phyloP scores from a whole-genome alignment of 371 early-diverging fungal species.

The Zopfochytrium polystomum region DNA sequence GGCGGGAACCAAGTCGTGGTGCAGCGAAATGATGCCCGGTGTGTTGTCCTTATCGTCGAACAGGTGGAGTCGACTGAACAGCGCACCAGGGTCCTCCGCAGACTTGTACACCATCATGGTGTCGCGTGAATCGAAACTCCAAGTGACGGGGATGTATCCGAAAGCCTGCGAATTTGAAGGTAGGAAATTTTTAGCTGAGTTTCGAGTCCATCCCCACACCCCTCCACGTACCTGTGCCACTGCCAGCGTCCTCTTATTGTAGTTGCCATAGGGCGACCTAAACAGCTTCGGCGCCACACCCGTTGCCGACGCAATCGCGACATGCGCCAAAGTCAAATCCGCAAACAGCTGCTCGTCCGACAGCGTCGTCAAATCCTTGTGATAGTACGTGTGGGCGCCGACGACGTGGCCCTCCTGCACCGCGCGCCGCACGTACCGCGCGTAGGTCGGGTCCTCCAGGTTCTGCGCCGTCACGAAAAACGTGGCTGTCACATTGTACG shows the following conservation, averaged over 20 bases:
- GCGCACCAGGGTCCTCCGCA: background rate
- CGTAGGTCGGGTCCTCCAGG: too few species aligned
- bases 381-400: background rate
- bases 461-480: background rate
- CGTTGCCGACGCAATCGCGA: background rate
- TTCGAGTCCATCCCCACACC: background rate
- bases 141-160: background rate
- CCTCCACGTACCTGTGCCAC: background rate
- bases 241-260: background rate
- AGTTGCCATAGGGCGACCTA: conserved; percentile 2
- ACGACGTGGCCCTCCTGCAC: background rate
- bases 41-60: background rate
- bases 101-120: too few species aligned
- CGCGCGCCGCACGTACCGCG: background rate
- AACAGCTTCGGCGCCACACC: background rate
- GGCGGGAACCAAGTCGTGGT: background rate
- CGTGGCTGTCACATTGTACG: conserved; percentile 1
- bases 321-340: background rate
- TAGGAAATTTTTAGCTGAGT: background rate
- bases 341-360: conserved; percentile 2
- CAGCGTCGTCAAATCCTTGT: background rate
- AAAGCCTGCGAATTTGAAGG: background rate
- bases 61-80: background rate
- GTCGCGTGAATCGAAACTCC: conserved; percentile 1
- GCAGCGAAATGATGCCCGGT: background rate